Evolutionary conservation across 2,329 filamentous ascomycete genomes (phyloP).

Genomic region (Neofusicoccum ribis): DNA sequence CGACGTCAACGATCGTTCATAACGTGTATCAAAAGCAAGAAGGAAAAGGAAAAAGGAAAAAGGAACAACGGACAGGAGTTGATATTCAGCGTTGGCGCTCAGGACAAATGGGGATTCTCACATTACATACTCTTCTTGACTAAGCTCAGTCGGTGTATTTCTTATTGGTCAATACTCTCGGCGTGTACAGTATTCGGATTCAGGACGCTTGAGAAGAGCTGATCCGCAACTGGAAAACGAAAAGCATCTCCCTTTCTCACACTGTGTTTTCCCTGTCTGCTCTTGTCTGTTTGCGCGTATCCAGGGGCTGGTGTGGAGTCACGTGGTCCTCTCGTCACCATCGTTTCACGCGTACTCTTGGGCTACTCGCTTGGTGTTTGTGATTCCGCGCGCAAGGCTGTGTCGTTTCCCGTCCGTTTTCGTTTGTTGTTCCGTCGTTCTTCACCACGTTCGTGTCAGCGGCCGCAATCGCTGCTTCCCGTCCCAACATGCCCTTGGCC

Average conservation of each 20-base stretch:
- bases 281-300: background rate
- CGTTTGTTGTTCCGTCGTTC: background rate
- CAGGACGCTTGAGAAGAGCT: background rate
- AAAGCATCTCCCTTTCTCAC: slow-evolving; percentile 13
- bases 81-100: slow-evolving; percentile 18
- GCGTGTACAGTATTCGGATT: background rate
- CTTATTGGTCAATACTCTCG: background rate
- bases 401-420: background rate
- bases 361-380: background rate
- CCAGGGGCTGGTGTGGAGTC: background rate
- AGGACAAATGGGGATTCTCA: slow-evolving; percentile 14
- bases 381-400: background rate
- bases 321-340: background rate
- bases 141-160: slow-evolving; percentile 18
- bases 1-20: slow-evolving; percentile 13
- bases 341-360: no score
- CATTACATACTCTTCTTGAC: slow-evolving; percentile 6
- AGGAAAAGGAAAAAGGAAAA: slow-evolving; percentile 2
- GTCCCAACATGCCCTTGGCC: background rate
- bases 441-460: background rate
- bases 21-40: background rate
- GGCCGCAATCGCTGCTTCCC: background rate
- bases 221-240: background rate
- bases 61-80: slow-evolving; percentile 7
- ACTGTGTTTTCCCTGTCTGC: background rate